phyloP scores from a whole-genome alignment of 2,329 filamentous ascomycete genomes.

The Cytospora schulzeri region DNA sequence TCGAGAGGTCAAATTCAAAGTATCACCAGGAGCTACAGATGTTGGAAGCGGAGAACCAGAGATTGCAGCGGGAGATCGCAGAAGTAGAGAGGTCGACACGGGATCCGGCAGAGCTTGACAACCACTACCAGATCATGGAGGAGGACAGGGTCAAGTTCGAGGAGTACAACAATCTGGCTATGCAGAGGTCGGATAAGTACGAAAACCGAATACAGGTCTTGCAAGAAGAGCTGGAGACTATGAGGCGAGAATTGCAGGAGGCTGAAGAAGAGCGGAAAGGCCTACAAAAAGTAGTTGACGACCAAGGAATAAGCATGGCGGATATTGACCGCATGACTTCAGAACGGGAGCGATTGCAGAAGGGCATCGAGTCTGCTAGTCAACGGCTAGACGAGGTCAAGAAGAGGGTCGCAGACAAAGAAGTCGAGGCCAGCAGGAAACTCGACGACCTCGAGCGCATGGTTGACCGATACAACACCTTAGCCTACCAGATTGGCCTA shows the following conservation, averaged over 20 bases:
- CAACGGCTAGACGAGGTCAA: constrained; percentile 83
- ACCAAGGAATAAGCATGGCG: constrained; percentile 92
- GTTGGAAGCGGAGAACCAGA: constrained; percentile 83
- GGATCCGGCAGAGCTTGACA: constrained; percentile 80
- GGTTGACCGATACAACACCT: constrained; percentile 89
- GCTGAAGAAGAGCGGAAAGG: constrained; percentile 79
- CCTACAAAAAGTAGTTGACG: constrained; percentile 85
- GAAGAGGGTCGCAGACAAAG: constrained; percentile 79
- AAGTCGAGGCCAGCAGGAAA: constrained; percentile 80
- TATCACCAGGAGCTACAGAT: constrained; percentile 82
- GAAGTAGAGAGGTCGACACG: constrained; percentile 86
- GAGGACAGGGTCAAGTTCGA: constrained; percentile 95
- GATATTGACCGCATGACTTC: constrained; percentile 99
- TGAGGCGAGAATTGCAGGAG: constrained; percentile 72
- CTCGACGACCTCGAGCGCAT: constrained; percentile 90
- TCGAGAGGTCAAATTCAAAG: constrained; percentile 80
- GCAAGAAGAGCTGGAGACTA: constrained; percentile 83
- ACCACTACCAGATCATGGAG: constrained; percentile 89
- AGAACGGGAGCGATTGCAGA: constrained; percentile 91
- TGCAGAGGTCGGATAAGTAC: constrained; percentile 87
- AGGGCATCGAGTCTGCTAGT: constrained; percentile 76
- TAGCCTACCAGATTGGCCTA: constrained; percentile 90
- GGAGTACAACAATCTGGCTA: constrained; percentile 84
- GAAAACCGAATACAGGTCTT: constrained; percentile 77
- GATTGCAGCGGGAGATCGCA: constrained; percentile 82